Base-by-base conservation (phyloP, 2,329 filamentous ascomycete species). In the Cercospora sojina region DNA sequence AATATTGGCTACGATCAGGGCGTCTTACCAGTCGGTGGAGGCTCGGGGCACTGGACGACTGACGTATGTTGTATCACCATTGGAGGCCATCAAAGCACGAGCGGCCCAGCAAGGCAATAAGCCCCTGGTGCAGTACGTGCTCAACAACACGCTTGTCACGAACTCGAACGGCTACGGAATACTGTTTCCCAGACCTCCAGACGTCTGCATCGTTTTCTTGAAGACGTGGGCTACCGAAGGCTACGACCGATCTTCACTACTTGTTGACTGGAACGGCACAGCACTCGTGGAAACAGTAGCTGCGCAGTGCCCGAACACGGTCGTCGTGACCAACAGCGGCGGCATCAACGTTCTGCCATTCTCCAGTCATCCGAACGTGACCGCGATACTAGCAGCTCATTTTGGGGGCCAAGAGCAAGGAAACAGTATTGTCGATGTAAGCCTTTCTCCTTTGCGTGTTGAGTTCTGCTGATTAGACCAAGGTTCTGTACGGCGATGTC, bases 391-490 rank as follows among this genome's bases (percentile, higher is more conserved):
- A 1, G 85, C 94, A 60, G 92, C 91, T 20, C 91, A 96, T 73
- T 82, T 96, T 1, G 93, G 93, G 0, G 92, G 93, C 0, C 88
- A 96, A 75, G 92, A 97, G 77, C 93, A 90, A 41, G 93, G 93
- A 3, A 90, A 91, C 68, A 91, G 92, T 0, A 83, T 97, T 5
- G 86, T 87, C 1, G 91, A 96, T 71, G 56, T 64, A 56, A 49
- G 61, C 43, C 16, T 56, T 16, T 56, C 6, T 20, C 6, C 3
- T 18, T 31, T 31, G 16, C 27, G 27, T n/a, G 7, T 31, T 32
- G 53, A 32, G 2, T 57, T 13, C 8, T 6, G 9, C n/a, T 23
- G 27, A 16, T 13, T 16, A 32, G 6, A 35, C 12, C 6, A 23
- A 20, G 35, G 43, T 58, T 53, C 35, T 64, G 16, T 53, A 65